phyloP scores from a whole-genome alignment of 2,329 filamentous ascomycete species.

The Claviceps quebecensis region DNA sequence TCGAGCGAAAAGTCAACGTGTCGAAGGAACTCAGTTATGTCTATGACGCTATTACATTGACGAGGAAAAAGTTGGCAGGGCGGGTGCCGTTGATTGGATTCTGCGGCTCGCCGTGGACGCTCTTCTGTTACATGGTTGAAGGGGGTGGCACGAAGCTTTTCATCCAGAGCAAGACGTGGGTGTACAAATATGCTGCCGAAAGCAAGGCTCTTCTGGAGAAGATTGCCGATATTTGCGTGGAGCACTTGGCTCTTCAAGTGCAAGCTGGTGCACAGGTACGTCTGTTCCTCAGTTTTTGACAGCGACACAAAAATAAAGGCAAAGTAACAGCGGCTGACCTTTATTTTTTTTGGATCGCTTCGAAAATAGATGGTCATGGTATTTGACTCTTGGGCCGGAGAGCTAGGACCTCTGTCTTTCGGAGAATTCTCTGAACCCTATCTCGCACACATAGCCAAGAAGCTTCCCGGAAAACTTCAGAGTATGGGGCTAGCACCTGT shows the following conservation, averaged over 20 bases:
- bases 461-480: slow-evolving; percentile 60
- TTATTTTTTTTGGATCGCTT: neutral
- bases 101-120: slow-evolving; percentile 91
- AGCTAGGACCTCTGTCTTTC: slow-evolving; percentile 75
- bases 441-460: slow-evolving; percentile 66
- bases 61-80: slow-evolving; percentile 73
- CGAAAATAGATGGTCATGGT: slow-evolving; percentile 67
- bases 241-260: slow-evolving; percentile 86
- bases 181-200: slow-evolving; percentile 75
- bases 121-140: slow-evolving; percentile 98
- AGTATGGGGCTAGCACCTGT: slow-evolving; percentile 66
- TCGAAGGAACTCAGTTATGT: slow-evolving; percentile 80
- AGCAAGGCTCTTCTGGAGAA: slow-evolving; percentile 73
- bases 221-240: slow-evolving; percentile 87
- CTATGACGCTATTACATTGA: slow-evolving; percentile 87
- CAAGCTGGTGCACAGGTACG: slow-evolving; percentile 76
- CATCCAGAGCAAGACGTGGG: slow-evolving; percentile 88
- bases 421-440: slow-evolving; percentile 77
- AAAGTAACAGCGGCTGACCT: neutral
- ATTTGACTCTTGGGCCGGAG: slow-evolving; percentile 96
- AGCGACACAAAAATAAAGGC: neutral
- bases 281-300: neutral
- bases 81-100: slow-evolving; percentile 91
- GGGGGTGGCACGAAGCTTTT: slow-evolving; percentile 94
- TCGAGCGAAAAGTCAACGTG: slow-evolving; percentile 71